Conservation (phyloP, 352 stramenopile genomes). For the Pythium oligandrum region DNA sequence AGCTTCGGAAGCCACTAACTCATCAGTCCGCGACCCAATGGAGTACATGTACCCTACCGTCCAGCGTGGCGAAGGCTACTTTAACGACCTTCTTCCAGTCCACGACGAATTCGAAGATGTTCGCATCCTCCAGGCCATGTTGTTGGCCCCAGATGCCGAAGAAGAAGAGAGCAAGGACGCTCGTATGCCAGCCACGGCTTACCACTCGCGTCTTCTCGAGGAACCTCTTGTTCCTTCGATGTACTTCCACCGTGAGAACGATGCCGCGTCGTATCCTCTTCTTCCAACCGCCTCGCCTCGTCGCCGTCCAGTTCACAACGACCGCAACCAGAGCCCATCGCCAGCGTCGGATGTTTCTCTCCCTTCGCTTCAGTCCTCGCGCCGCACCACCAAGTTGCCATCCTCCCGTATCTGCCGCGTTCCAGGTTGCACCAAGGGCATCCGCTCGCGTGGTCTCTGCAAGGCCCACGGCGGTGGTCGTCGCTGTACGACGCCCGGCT, state of each 20-base stretch:
- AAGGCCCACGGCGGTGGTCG: conserved; percentile 81
- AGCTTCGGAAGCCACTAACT: not conserved
- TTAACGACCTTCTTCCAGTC: not conserved
- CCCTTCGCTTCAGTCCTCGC: no score
- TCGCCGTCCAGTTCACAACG: no score
- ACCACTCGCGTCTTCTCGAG: not conserved
- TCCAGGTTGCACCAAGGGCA: conserved; percentile 70
- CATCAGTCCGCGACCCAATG: not conserved
- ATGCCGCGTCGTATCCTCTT: not conserved
- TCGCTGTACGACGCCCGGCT: conserved; percentile 69
- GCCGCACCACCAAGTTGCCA: conserved; percentile 11
- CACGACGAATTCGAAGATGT: conserved; percentile 2
- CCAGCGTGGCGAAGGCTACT: not conserved
- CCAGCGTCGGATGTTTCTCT: no score
- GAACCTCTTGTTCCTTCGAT: not conserved
- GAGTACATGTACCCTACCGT: not conserved
- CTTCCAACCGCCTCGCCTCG: not conserved
- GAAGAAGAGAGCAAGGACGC: not conserved
- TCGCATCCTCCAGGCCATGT: not conserved
- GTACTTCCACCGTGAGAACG: not conserved
- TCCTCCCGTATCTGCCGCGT: conserved; percentile 75
- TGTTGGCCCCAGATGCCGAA: not conserved
- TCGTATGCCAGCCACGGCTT: not conserved
- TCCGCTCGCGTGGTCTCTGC: conserved; percentile 77
- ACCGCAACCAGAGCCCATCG: no score